Evolutionary conservation across 2,329 filamentous ascomycete species (phyloP).

Genomic region (Penicillium hesseltinei): DNA sequence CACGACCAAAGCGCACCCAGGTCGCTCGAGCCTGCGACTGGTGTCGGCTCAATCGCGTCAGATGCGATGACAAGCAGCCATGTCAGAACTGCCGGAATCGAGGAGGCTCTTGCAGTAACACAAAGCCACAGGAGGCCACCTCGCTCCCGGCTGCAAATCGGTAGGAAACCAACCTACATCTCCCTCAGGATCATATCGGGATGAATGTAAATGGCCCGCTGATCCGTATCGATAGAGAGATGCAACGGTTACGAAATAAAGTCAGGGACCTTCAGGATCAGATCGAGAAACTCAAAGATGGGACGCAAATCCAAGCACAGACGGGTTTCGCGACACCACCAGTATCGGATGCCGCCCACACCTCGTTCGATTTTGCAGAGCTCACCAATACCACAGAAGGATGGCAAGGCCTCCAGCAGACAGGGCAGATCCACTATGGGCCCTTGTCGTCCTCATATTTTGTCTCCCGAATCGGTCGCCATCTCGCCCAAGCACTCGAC

Average conservation of each 20-base stretch:
- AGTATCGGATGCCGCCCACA: neutral
- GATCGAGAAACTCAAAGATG: neutral
- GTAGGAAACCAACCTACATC: neutral
- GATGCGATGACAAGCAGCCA: conserved; percentile 1
- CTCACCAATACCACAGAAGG: neutral
- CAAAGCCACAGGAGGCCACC: conserved; percentile 3
- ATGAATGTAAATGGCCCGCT: neutral
- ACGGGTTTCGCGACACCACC: neutral
- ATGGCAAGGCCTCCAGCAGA: neutral
- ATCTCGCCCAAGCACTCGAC: neutral
- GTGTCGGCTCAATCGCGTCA: neutral
- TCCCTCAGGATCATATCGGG: neutral
- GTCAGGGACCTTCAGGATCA: neutral
- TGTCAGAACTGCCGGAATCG: neutral
- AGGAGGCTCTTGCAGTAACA: conserved; percentile 10
- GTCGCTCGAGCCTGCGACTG: neutral
- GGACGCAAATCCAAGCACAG: neutral
- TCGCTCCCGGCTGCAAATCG: conserved; percentile 6
- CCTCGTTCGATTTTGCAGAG: neutral
- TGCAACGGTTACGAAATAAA: neutral
- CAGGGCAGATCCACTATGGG: neutral
- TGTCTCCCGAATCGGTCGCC: neutral
- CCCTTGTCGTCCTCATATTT: neutral
- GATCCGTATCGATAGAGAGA: neutral
- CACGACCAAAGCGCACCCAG: neutral